Evolutionary conservation across 176 grass and related monocot genomes (phyloP), one percentile per base, ranked within the genome.

Genomic region (Hyparrhenia diplandra): DNA sequence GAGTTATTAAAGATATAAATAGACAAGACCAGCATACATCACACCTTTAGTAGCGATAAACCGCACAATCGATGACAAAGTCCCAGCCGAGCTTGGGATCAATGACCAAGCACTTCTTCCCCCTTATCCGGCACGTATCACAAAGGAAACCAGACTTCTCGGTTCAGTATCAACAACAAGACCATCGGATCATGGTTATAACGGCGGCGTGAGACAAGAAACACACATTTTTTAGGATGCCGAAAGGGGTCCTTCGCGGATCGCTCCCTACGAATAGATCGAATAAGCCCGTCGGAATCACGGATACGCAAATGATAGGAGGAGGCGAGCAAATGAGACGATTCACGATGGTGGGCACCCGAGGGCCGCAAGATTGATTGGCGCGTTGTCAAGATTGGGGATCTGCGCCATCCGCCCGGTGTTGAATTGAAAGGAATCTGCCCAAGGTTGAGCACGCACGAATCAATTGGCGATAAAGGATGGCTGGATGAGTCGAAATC

Each of bases 171-270:
- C 18, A 67, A 39, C 35, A 36, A 67, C 3, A n/a, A 20, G 5
- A 57, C 32, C n/a, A n/a, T n/a, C n/a, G n/a, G n/a, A n/a, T n/a
- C n/a, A n/a, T 63, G 59, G 13, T 29, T 12, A 29, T 63, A 20
- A 65, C 3, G 6, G 40, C 18, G 46, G 14, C 9, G 45, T 35
- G 51, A 42, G 76, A 23, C 16, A 18, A 71, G 76, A 65, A 73
- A 87, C 84, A 32, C 76, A 98, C 96, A 35, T 81, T 95, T 72
- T 89, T 90, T 10, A 93, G 82, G 36, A 98, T 89, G 71, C 85
- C 83, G 18, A 98, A n/a, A n/a, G n/a, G 82, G 82, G 71, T 98
- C 95, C 84, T 91, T 98, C 70, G 91, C 88, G 0, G 92, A 95
- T 76, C 91, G 90, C 84, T 98, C 95, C 90, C 92, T 95, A 73